A percentile compares a stretch with the other conserved stretches of the same genome.
Evolutionary conservation across 1,139 yeast genomes (phyloP).

Genomic region (Blastobotrys elegans): DNA sequence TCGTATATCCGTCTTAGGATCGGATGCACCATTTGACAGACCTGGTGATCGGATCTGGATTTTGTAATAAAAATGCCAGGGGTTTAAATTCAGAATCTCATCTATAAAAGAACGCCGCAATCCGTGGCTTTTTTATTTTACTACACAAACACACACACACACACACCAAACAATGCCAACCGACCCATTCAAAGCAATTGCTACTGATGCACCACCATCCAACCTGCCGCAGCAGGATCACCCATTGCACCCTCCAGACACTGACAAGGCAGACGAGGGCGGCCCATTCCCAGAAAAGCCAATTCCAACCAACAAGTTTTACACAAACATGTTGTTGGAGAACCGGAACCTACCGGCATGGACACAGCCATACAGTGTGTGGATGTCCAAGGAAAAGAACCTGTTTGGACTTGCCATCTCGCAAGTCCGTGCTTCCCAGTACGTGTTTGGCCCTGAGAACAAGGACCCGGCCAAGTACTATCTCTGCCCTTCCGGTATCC

Average conservation of each 20-base stretch:
- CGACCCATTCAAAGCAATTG: slow-evolving; percentile 12
- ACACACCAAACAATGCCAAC: too few species aligned
- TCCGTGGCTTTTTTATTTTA: too few species aligned
- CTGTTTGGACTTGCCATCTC: slow-evolving; percentile 60
- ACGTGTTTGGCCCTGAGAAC: slow-evolving; percentile 61
- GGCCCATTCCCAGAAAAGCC: slow-evolving; percentile 36
- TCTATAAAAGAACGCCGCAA: background rate
- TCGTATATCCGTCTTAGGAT: too few species aligned
- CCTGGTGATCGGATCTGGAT: too few species aligned
- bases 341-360: slow-evolving; percentile 60
- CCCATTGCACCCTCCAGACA: slow-evolving; percentile 38
- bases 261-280: background rate
- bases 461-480: slow-evolving; percentile 33
- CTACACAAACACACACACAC: too few species aligned
- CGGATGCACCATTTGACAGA: too few species aligned
- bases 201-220: slow-evolving; percentile 12
- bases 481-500: slow-evolving; percentile 38
- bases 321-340: slow-evolving; percentile 68
- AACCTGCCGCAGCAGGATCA: slow-evolving; percentile 49
- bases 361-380: slow-evolving; percentile 80
- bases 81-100: too few species aligned
- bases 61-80: too few species aligned
- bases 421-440: slow-evolving; percentile 52
- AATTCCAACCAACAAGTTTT: slow-evolving; percentile 77
- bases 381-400: slow-evolving; percentile 46